Evolutionary conservation across 257 asterid genomes (phyloP).

Genomic region (Catharanthus roseus): DNA sequence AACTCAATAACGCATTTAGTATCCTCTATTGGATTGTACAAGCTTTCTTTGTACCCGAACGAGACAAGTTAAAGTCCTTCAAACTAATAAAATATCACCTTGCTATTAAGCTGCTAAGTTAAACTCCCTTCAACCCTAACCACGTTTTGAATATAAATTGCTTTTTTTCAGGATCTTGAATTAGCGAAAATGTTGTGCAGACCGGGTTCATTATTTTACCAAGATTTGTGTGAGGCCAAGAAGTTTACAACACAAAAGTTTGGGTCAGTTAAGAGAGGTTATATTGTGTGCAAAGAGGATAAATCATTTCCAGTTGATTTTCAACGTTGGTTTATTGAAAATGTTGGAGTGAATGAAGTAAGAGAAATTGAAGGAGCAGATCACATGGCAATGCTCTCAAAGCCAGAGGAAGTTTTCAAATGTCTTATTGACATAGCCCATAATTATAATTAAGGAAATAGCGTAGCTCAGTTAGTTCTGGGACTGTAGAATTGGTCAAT

Average conservation of each 20-base stretch:
- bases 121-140: too few relatives aligned
- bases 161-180: background rate
- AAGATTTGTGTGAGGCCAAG: background rate
- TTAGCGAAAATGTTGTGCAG: background rate
- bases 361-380: background rate
- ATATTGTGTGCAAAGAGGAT: background rate
- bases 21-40: too few relatives aligned
- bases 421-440: background rate
- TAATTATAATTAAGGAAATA: too few relatives aligned
- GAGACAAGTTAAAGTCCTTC: too few relatives aligned
- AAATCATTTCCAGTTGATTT: background rate
- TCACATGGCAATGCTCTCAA: background rate
- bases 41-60: too few relatives aligned
- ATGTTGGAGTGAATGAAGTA: background rate
- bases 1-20: too few relatives aligned
- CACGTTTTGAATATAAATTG: background rate
- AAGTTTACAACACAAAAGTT: background rate
- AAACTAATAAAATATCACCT: too few relatives aligned
- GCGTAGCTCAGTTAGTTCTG: too few relatives aligned
- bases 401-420: background rate
- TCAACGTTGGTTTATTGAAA: background rate
- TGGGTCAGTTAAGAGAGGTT: background rate
- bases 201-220: background rate
- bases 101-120: too few relatives aligned
- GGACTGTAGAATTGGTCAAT: too few relatives aligned